Evolutionary conservation across 306 rosid species (phyloP).

Genomic region (Cicer yamashitae): DNA sequence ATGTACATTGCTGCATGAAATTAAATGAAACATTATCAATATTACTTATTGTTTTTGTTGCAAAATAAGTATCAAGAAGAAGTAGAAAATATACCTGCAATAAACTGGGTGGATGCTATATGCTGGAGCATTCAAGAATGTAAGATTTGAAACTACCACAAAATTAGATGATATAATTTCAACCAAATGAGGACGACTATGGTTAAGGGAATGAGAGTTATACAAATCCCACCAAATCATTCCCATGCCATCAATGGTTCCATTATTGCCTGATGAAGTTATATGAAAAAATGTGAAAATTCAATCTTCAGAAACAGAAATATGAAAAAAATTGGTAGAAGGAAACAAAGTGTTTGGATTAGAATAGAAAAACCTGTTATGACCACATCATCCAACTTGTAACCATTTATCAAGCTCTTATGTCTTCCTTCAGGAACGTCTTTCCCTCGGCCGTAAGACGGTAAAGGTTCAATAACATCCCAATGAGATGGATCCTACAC

Average conservation of each 20-base stretch:
- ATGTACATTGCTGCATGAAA: constrained; percentile 77
- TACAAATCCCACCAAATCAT: constrained; percentile 95
- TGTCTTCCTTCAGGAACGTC: constrained; percentile 89
- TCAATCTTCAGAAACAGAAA: constrained; percentile 36
- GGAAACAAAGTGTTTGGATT: neutral
- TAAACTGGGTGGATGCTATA: constrained; percentile 91
- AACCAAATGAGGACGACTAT: constrained; percentile 93
- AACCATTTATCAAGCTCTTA: constrained; percentile 87
- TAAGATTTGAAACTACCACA: constrained; percentile 90
- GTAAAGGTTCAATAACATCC: constrained; percentile 82
- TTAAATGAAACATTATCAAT: constrained; percentile 40
- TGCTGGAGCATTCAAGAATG: constrained; percentile 88
- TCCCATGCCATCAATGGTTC: constrained; percentile 92
- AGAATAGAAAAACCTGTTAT: constrained; percentile 70
- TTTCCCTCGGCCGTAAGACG: constrained; percentile 91
- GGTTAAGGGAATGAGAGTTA: constrained; percentile 68
- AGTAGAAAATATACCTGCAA: constrained; percentile 72
- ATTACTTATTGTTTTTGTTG: neutral
- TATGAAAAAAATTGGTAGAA: neutral
- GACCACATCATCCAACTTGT: constrained; percentile 81
- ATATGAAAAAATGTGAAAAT: constrained; percentile 36
- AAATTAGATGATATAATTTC: constrained; percentile 68
- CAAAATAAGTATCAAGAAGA: constrained; percentile 35
- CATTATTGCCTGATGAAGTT: constrained; percentile 74
- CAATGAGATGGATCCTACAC: constrained; percentile 80